These are phyloP conservation scores for Phalaenopsis equestris DNA, from an alignment of 106 monocot species.

Conservation along the genomic window DNA sequence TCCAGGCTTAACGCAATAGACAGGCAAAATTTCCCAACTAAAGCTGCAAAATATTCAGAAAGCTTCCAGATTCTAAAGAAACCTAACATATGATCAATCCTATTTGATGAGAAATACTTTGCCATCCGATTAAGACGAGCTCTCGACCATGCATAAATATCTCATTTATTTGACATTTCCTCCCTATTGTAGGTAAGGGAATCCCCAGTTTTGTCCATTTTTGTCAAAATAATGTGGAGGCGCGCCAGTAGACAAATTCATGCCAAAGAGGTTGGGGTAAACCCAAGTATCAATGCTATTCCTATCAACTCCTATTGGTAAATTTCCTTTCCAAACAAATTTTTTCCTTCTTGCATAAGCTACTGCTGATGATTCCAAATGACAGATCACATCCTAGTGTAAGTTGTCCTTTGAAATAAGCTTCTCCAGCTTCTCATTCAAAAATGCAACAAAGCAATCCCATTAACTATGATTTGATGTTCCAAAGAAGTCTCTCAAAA, in stretches of 20 bases:
- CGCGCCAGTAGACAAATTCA: constrained; percentile 90
- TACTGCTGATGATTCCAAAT: constrained; percentile 55
- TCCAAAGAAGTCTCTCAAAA: constrained; percentile 86
- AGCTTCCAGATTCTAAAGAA: constrained; percentile 98
- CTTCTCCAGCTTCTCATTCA: constrained; percentile 83
- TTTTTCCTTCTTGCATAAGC: constrained; percentile 67
- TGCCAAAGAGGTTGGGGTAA: constrained; percentile 75
- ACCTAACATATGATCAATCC: constrained; percentile 94
- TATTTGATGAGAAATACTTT: constrained; percentile 83
- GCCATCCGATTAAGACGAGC: constrained; percentile 90
- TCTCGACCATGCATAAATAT: constrained; percentile 91
- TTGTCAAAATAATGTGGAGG: constrained; percentile 96
- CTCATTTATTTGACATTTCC: constrained; percentile 69
- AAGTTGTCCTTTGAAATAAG: constrained; percentile 63
- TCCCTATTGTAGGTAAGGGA: constrained; percentile 96
- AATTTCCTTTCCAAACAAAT: constrained; percentile 85
- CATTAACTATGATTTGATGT: constrained; percentile 91
- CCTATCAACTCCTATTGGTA: constrained; percentile 87
- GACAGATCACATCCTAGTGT: constrained; percentile 66
- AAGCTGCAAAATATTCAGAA: constrained; percentile 70
- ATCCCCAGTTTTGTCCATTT: constrained; percentile 98
- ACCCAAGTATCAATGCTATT: constrained; percentile 97
- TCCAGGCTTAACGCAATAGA: constrained; percentile 84
- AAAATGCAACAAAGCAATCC: constrained; percentile 72
- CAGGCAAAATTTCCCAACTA: constrained; percentile 80